Evolutionary conservation across 495 filamentous ascomycete genomes (phyloP).

Genomic region (Penicillium parvum): DNA sequence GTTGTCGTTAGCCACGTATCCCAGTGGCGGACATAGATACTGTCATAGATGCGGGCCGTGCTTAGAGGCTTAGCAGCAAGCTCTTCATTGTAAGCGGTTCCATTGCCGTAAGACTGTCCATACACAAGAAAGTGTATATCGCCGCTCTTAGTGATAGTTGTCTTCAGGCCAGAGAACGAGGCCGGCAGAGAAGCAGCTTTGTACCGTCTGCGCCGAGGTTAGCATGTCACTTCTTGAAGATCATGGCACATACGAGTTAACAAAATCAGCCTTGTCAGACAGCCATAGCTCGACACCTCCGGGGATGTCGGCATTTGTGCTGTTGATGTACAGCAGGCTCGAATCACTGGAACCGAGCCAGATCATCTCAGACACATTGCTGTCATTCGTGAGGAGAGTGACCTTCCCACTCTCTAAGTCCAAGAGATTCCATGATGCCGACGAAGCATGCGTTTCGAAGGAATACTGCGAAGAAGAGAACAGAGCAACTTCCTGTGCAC

Average conservation of each 20-base stretch:
- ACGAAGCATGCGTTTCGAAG: slow-evolving; percentile 34
- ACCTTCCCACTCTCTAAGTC: slow-evolving; percentile 37
- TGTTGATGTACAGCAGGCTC: slow-evolving; percentile 44
- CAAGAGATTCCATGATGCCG: slow-evolving; percentile 33
- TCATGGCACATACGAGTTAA: slow-evolving; percentile 16
- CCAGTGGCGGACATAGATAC: slow-evolving; percentile 75
- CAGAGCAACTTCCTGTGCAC: slow-evolving; percentile 22
- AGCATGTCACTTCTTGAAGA: not conserved
- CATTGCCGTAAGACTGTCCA: slow-evolving; percentile 55
- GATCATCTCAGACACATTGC: slow-evolving; percentile 41
- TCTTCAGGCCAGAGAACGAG: slow-evolving; percentile 63
- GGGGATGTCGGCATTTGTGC: slow-evolving; percentile 38
- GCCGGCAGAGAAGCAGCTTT: slow-evolving; percentile 56
- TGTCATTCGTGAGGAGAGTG: slow-evolving; percentile 33
- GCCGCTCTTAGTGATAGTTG: slow-evolving; percentile 48
- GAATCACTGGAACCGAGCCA: slow-evolving; percentile 41
- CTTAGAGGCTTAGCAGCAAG: slow-evolving; percentile 52
- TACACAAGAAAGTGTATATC: slow-evolving; percentile 59
- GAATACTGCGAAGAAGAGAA: slow-evolving; percentile 44
- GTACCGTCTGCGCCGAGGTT: slow-evolving; percentile 31
- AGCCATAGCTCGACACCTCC: slow-evolving; percentile 43
- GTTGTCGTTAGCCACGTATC: slow-evolving; percentile 57
- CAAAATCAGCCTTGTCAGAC: slow-evolving; percentile 27
- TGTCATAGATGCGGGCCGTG: slow-evolving; percentile 62
- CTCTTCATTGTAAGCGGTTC: slow-evolving; percentile 57